Conservation (phyloP, 1,284 basidiomycete species). For the Stygiomarasmius scandens region DNA sequence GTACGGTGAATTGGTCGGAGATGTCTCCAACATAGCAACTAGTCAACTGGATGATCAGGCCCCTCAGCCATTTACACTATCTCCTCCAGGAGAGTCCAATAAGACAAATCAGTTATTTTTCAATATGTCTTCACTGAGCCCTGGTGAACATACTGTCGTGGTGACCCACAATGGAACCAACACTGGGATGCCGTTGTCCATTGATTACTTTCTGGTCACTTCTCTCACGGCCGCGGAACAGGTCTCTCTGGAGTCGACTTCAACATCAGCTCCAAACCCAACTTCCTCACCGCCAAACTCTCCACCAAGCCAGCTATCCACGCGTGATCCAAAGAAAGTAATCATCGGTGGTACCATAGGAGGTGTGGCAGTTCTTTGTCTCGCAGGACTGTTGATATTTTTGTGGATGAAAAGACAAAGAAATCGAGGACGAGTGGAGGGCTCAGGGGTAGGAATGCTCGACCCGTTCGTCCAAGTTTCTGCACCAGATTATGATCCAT, state of each 20-base stretch:
- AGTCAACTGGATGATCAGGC: not conserved
- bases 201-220: not conserved
- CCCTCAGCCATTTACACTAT: not conserved
- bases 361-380: not conserved
- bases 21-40: not conserved
- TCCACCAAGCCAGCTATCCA: not conserved
- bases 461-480: too few relatives aligned
- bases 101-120: not conserved
- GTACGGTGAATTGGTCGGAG: not conserved
- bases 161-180: not conserved
- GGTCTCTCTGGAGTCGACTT: not conserved
- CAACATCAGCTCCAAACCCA: not conserved
- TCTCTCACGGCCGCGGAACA: slow-evolving; percentile 1
- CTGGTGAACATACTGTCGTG: not conserved
- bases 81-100: not conserved
- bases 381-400: not conserved
- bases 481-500: too few relatives aligned
- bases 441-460: too few relatives aligned
- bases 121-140: not conserved
- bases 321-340: not conserved
- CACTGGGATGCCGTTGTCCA: not conserved
- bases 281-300: not conserved
- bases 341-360: not conserved
- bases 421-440: not conserved
- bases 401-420: not conserved